Base-by-base conservation (phyloP, 345 rosid species). In the Murraya paniculata region DNA sequence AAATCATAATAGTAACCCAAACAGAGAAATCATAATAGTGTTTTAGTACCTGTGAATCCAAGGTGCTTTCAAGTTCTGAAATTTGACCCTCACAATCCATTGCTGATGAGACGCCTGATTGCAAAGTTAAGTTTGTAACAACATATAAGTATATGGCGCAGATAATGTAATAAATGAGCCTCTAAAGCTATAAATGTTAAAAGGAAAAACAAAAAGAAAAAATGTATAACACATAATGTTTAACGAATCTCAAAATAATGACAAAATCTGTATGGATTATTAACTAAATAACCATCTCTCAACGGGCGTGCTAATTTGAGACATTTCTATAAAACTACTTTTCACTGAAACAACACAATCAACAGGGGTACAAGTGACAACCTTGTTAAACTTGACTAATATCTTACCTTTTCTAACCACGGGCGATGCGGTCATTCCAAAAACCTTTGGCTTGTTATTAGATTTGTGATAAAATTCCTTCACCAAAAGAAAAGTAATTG, bases 391-490 rank as follows among this genome's bases (percentile, higher is more conserved):
- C 50, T 21, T 25, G 31, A 45, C 38, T 24, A 45, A 67, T 33
- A 77, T 22, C 83, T 77, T 86, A 89, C 99, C 98, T 88, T 88
- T 93, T 79, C 89, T 83, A 75, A 85, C 59, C 68, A 84, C 87
- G 27, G 88, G 87, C 24, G 95, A 86, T 2, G 94, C 87, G 14
- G 98, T 91, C 91, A 96, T 88, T 81, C 98, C 98, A 85, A 96
- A 88, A 70, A 96, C 83, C 88, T 86, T 96, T 10, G 98, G 99
- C 86, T 91, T 92, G 76, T 77, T 56, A 68, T 57, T 78, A 62
- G 84, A 79, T 80, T 89, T 88, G 80, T 79, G 87, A 84, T 92
- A 96, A 77, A 88, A 96, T 71, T 92, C 99, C 99, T 96, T 81
- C 78, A 76, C 25, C 71, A 66, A 81, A 84, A 79, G 60, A 70